phyloP scores from a whole-genome alignment of 257 asterid genomes.

The Cinchona pubescens region DNA sequence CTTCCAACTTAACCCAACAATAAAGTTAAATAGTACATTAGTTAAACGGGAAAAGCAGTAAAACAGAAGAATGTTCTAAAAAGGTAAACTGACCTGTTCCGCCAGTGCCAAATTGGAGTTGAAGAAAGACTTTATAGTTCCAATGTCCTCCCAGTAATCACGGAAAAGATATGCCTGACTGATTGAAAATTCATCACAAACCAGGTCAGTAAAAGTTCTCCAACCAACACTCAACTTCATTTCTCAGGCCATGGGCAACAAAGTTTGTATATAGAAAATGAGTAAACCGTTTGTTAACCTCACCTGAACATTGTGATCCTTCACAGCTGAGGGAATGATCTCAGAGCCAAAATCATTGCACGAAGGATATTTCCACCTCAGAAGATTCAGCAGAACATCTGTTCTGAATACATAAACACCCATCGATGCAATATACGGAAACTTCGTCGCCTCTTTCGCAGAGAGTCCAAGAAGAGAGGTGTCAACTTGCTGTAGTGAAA shows the following conservation, averaged over 20 bases:
- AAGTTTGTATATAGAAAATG: not conserved
- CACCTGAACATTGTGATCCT: slow-evolving; percentile 86
- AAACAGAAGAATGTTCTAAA: not conserved
- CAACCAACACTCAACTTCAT: not conserved
- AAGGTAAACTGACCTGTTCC: slow-evolving; percentile 55
- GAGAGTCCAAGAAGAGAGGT: slow-evolving; percentile 84
- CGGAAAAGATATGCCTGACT: slow-evolving; percentile 72
- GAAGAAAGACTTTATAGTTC: slow-evolving; percentile 82
- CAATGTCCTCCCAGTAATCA: slow-evolving; percentile 98
- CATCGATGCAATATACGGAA: slow-evolving; percentile 94
- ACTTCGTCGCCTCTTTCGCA: slow-evolving; percentile 45
- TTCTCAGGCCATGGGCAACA: not conserved
- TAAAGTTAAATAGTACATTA: not conserved
- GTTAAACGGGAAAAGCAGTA: not conserved
- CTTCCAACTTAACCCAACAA: not conserved
- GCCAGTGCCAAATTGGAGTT: slow-evolving; percentile 94
- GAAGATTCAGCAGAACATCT: slow-evolving; percentile 66
- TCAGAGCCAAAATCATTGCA: slow-evolving; percentile 96
- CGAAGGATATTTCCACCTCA: slow-evolving; percentile 59
- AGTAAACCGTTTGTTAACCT: slow-evolving; percentile 7
- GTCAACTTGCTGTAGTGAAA: slow-evolving; percentile 70
- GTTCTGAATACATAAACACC: slow-evolving; percentile 88
- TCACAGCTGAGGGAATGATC: slow-evolving; percentile 86
- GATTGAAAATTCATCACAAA: slow-evolving; percentile 20
- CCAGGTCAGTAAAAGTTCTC: slow-evolving; percentile 3